Base-by-base conservation (phyloP, 2,329 filamentous ascomycete genomes). In the Curvularia spicifera region DNA sequence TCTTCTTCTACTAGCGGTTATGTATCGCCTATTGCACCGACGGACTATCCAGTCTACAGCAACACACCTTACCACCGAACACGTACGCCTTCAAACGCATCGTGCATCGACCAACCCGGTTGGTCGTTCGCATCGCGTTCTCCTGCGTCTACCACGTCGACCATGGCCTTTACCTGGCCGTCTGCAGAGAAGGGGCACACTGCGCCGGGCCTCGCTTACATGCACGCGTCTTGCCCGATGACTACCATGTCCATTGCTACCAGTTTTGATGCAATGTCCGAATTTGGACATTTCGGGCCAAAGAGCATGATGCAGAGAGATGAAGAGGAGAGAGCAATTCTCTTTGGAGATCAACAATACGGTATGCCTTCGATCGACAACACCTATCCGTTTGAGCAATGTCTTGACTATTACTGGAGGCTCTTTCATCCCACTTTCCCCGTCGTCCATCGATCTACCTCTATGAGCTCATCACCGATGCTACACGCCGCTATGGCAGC, bases 341-440 rank as follows among this genome's bases (percentile, higher is more conserved):
- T 78, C 61, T 78, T 76, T 57, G 68, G 72, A 54, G 68, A 72
- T 40, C 68, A 76, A 61, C 64, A 67, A 61, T 76, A 76, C 67
- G 75, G 73, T 75, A 76, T 75, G 75, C 70, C 68, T 68, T 70
- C 71, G 66, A 54, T 71, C 51, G 59, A 67, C 57, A 60, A 72
- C 64, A 68, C 64, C 57, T 70, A 71, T 59, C 68, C 71, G 47
- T 76, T 68, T 71, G 68, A 78, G 54, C 71, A 77, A 60, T 79
- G 78, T 72, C 72, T 81, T 61, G 71, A 78, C 57, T 74, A 76
- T 66, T 82, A 77, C 71, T 82, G 79, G 79, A 76, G 71, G 61
- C 70, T 72, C 63, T 76, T 80, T 66, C 78, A 82, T 71, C 77
- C 79, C 62, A 62, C 73, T 63, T 80, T 78, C 70, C 78, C 80